phyloP scores from a whole-genome alignment of 2,329 filamentous ascomycete species.

The Venturia asperata region DNA sequence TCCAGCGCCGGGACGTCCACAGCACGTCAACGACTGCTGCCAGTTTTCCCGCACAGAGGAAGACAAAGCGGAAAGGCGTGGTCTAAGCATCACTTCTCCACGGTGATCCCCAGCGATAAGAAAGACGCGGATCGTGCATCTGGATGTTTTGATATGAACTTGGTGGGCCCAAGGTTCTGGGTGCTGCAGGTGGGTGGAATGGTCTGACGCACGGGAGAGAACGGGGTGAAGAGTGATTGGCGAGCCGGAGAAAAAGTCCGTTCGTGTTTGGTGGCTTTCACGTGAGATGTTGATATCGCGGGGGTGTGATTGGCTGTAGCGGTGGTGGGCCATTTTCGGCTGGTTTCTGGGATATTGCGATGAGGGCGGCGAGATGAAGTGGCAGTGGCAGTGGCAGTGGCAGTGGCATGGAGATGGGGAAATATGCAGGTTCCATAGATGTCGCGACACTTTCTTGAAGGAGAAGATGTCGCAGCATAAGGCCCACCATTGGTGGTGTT shows the following conservation, averaged over 20 bases:
- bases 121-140: not conserved
- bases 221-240: not conserved
- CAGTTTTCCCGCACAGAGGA: not conserved
- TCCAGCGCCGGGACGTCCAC: not conserved
- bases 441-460: no score
- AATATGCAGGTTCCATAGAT: no score
- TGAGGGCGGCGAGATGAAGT: no score
- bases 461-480: no score
- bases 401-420: no score
- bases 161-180: no score
- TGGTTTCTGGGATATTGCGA: not conserved
- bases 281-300: not conserved
- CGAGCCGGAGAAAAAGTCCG: not conserved
- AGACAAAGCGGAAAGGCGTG: constrained; percentile 7
- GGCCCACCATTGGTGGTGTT: no score
- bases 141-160: no score
- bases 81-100: not conserved
- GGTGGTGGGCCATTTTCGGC: not conserved
- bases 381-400: no score
- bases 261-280: not conserved
- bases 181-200: not conserved
- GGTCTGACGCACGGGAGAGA: not conserved
- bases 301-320: not conserved
- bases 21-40: not conserved
- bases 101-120: constrained; percentile 1